Base-by-base conservation (phyloP, 2,329 filamentous ascomycete species). In the Periconia sp. region DNA sequence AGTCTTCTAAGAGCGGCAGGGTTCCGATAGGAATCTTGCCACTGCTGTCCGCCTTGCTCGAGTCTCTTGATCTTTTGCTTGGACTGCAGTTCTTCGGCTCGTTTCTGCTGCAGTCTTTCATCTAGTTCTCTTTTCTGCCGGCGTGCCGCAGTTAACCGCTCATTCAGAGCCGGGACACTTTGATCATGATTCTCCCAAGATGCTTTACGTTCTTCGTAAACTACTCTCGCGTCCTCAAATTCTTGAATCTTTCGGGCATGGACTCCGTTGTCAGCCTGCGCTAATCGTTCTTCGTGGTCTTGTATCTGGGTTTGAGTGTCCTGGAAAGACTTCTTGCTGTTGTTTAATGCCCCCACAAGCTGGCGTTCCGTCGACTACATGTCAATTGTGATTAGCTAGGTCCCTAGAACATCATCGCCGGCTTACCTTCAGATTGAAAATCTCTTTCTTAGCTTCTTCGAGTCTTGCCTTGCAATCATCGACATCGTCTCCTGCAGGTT, bases 261-360 rank as follows among this genome's bases (percentile, higher is more conserved):
- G 17, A 81, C 82, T 18, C 87, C 87, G 25, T 90, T 89, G 55
- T 87, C 86, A 2, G 83, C 79, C 38, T 67, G 69, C 12, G 66
- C 66, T 26, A 96, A 77, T 4, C 85, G 83, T 34, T 73, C 66
- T 53, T 81, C 74, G 62, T 89, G 85, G 4, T 77, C 73, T 3
- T 63, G 48, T 21, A 85, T 80, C 11, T 79, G 72, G 19, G 63
- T 48, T 40, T 76, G 59, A 8, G 71, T 67, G 3, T 72, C 68
- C 15, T 61, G 46, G 16, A 80, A 74, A 11, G 68, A 62, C 11
- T 57, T 54, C 19, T 79, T 73, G 24, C 80, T 79, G 11, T 69
- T 70, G 45, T 78, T 83, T 7, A 91, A 69, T 33, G 79, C 79
- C 12, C 73, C 68, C 38, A 80, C 75, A 17, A 91, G 86, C 24